Evolutionary conservation across 305 asterid genomes (phyloP).

Genomic region (Fraxinus dipetala): DNA sequence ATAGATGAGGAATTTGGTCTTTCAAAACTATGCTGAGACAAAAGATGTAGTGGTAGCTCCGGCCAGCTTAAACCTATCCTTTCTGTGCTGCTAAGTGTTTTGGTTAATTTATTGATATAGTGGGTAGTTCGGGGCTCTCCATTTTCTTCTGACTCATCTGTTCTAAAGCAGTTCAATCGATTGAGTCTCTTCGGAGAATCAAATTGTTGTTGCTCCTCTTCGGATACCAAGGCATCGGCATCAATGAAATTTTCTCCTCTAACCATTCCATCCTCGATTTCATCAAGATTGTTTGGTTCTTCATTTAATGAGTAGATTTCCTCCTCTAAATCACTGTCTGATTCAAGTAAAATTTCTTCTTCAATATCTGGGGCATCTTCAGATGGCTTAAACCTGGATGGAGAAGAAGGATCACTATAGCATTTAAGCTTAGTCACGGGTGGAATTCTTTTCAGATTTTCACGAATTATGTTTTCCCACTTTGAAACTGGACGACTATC

Average conservation of each 20-base stretch:
- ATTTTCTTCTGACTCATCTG: conserved; percentile 46
- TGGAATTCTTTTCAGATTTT: conserved; percentile 66
- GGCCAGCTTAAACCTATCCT: conserved; percentile 96
- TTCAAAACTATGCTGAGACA: conserved; percentile 55
- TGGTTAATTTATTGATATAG: conserved; percentile 39
- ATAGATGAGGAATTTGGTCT: conserved; percentile 47
- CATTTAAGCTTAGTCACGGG: conserved; percentile 62
- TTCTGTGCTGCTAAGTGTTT: conserved; percentile 63
- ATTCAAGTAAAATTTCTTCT: conserved; percentile 62
- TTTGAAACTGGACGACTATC: conserved; percentile 75
- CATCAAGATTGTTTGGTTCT: conserved; percentile 38
- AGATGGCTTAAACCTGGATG: conserved; percentile 72
- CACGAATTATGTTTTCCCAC: conserved; percentile 90
- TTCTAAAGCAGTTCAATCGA: conserved; percentile 49
- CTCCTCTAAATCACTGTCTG: conserved; percentile 78
- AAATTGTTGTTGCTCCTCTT: conserved; percentile 38
- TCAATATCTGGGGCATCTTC: conserved; percentile 62
- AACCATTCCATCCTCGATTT: conserved; percentile 24
- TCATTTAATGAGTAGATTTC: conserved; percentile 66
- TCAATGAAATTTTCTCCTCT: conserved; percentile 21
- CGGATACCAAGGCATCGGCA: conserved; percentile 29
- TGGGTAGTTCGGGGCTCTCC: conserved; percentile 33
- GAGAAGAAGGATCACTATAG: conserved; percentile 89
- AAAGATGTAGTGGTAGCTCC: conserved; percentile 68
- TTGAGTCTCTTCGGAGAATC: conserved; percentile 53